Conservation (phyloP, 1,284 basidiomycete genomes). For the Meira miltonrushii region DNA sequence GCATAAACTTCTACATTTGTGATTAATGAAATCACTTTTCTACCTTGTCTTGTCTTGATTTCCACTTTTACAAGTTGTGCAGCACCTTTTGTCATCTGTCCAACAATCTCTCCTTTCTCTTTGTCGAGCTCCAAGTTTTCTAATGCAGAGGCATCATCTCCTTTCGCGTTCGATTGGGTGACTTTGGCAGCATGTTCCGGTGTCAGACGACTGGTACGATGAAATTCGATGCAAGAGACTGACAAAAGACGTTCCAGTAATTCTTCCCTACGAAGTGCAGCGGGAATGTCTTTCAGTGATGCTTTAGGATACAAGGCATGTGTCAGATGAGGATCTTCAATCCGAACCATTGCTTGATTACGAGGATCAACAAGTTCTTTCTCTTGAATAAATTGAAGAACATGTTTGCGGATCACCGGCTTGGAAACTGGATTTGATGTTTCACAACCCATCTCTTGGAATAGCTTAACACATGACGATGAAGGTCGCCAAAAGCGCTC, state of each 20-base stretch:
- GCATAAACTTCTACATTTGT: slow-evolving; percentile 9
- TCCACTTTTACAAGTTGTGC: slow-evolving; percentile 1
- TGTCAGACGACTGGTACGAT: slow-evolving; percentile 3
- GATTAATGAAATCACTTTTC: slow-evolving; percentile 12
- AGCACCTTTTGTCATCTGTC: slow-evolving; percentile 7
- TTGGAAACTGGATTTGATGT: slow-evolving; percentile 6
- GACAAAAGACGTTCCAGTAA: slow-evolving; percentile 6
- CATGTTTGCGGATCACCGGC: slow-evolving; percentile 4
- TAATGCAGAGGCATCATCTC: neutral
- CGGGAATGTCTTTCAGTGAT: slow-evolving; percentile 2
- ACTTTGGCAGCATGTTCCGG: neutral
- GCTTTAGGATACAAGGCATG: slow-evolving; percentile 12
- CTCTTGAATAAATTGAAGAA: neutral
- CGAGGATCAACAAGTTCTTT: neutral
- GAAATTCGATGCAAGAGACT: slow-evolving; percentile 1
- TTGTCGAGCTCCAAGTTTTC: neutral
- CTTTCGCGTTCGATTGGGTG: neutral
- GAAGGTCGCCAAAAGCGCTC: slow-evolving; percentile 10
- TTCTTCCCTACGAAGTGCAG: neutral
- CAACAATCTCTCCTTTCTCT: slow-evolving; percentile 1
- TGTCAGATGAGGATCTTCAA: slow-evolving; percentile 6
- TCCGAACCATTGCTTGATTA: slow-evolving; percentile 1
- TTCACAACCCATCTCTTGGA: slow-evolving; percentile 11
- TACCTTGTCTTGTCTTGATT: slow-evolving; percentile 12
- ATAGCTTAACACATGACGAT: slow-evolving; percentile 8